These are phyloP conservation scores for Besnoitia besnoiti DNA, from an alignment of 169 alveolate genomes.

Conservation along the genomic window DNA sequence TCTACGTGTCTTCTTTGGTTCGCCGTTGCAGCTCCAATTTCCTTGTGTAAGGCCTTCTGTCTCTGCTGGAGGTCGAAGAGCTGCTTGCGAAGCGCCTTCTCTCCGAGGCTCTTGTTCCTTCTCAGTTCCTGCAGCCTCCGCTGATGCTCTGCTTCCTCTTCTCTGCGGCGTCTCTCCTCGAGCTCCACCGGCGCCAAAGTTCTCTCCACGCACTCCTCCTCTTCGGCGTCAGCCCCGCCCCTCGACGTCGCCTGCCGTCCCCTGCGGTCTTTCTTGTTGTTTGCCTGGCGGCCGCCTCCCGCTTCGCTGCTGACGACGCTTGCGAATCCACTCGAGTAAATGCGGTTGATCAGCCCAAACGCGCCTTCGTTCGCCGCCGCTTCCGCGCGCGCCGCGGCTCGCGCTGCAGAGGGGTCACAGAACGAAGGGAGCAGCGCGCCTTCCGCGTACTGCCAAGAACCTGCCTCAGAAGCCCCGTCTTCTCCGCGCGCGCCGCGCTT, in stretches of 20 bases:
- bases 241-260: background rate
- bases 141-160: background rate
- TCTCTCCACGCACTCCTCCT: background rate
- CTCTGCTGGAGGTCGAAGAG: background rate
- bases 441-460: conserved; percentile 15
- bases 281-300: background rate
- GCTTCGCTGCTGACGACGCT: background rate
- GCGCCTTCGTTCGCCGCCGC: conserved; percentile 26
- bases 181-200: background rate
- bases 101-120: background rate
- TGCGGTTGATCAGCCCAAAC: conserved; percentile 8
- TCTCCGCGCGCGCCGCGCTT: background rate
- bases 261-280: background rate
- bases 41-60: background rate
- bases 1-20: background rate
- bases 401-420: background rate
- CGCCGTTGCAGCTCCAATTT: background rate
- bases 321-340: background rate
- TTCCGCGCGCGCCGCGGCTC: background rate
- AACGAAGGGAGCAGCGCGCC: conserved; percentile 14
- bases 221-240: background rate
- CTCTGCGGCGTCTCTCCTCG: background rate
- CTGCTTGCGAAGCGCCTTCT: conserved; percentile 9
- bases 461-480: background rate
- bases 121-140: conserved; percentile 8